Evolutionary conservation across 1,284 basidiomycete species (phyloP), one percentile per base, ranked within the genome.

Genomic region (Xanthoconium separans): DNA sequence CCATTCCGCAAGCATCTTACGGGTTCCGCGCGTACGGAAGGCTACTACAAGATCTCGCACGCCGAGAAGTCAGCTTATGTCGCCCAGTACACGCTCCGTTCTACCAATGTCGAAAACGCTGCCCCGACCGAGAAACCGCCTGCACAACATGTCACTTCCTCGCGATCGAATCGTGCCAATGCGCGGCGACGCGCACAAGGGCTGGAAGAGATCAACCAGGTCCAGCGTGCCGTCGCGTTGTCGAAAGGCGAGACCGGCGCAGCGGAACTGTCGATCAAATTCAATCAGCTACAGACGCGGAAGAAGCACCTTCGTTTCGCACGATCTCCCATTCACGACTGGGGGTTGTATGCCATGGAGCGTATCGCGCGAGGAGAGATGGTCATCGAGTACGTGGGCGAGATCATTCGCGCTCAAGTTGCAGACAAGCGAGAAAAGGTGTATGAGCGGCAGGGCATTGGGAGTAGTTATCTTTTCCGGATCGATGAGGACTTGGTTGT

Each of bases 311-410:
- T 99, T 50, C 88, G 93, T 36, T 99, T 99, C 67, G 91, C 95
- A 10, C 83, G 95, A 50, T 95, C 93, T 29, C 94, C 95, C 4
- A 99, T 99, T 61, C 96, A 99, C 71, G 95, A 97, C 63, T 99
- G 96, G 91, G 96, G 97, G 6, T 70, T 99, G 65, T 97, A 96
- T 69, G 93, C 95, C 31, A 90, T 95, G 86, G 94, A 97, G 77
- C 85, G 86, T 65, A 98, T 99, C 64, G 85, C 91, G 15, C 78
- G 85, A 20, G 94, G 95, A 6, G 97, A 99, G 73, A 98, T 99
- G 94, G 96, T 99, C 42, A 98, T 99, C 73, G 97, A 99, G 75
- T 99, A 99, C 66, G 97, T 99, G 10, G 97, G 97, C 33, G 97
- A 99, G 77, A 82, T 98, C 57, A 91, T 97, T 59, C 83, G 97